Percentiles rank a stretch among this genome's conserved stretches.
These are phyloP conservation scores for Podospora conica DNA, from an alignment of 495 filamentous ascomycete species.

Conservation along the genomic window DNA sequence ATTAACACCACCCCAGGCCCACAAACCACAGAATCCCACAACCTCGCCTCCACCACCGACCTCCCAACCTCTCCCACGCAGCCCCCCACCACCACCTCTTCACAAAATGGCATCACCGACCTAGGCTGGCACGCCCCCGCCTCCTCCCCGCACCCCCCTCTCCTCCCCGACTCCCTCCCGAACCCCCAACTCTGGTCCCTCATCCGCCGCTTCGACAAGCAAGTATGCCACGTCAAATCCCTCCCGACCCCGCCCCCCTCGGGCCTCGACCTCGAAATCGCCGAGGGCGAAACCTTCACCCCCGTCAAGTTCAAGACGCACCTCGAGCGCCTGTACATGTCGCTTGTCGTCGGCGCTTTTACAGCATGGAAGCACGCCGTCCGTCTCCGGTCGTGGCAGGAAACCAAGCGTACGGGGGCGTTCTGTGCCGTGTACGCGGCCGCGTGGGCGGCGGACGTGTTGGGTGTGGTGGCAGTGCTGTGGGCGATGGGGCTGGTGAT, in stretches of 20 bases:
- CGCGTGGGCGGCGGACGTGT: slow-evolving; percentile 64
- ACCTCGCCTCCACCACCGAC: background rate
- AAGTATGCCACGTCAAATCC: slow-evolving; percentile 79
- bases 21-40: background rate
- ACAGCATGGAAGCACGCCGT: slow-evolving; percentile 62
- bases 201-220: slow-evolving; percentile 75
- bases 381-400: slow-evolving; percentile 69
- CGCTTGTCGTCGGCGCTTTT: slow-evolving; percentile 59
- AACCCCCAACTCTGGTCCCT: slow-evolving; percentile 77
- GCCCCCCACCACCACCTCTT: background rate
- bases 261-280: slow-evolving; percentile 68
- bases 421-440: slow-evolving; percentile 60
- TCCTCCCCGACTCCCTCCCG: background rate
- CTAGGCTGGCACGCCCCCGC: background rate
- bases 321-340: slow-evolving; percentile 74
- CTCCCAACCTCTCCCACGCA: background rate
- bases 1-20: background rate
- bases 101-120: background rate
- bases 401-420: slow-evolving; percentile 55
- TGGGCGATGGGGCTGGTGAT: slow-evolving; percentile 57
- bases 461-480: slow-evolving; percentile 50
- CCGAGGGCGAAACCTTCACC: slow-evolving; percentile 71
- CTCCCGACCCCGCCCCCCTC: slow-evolving; percentile 36
- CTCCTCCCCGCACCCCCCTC: background rate
- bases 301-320: slow-evolving; percentile 73